Conservation (phyloP, 352 stramenopile species). For the Phytophthora chlamydospora region DNA sequence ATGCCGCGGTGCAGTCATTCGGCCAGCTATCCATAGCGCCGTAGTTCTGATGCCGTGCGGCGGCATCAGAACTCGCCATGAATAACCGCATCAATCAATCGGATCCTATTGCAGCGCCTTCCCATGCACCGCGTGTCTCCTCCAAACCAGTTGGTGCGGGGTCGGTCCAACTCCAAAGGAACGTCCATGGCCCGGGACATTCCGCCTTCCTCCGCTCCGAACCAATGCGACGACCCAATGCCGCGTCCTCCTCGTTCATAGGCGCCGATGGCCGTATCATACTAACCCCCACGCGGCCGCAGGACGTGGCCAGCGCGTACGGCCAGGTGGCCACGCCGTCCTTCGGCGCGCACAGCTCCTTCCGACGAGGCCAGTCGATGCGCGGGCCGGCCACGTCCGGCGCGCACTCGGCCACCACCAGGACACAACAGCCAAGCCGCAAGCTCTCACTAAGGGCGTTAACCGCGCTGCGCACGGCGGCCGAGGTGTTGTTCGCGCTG, state of each 20-base stretch:
- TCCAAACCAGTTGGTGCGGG: conserved; percentile 11
- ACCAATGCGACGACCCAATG: conserved; percentile 25
- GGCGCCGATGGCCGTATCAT: conserved; percentile 46
- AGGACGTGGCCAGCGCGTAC: conserved; percentile 31
- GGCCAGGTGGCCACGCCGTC: conserved; percentile 47
- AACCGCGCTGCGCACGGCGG: conserved; percentile 24
- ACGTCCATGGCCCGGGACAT: neutral
- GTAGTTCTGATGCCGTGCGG: no score
- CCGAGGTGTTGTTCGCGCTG: conserved; percentile 51
- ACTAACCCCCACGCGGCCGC: conserved; percentile 37
- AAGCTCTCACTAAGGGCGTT: conserved; percentile 32
- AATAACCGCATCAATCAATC: neutral
- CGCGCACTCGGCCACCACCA: conserved; percentile 10
- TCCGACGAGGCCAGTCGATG: conserved; percentile 18
- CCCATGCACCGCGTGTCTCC: conserved; percentile 15
- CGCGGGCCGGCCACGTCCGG: conserved; percentile 16
- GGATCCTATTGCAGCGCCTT: no score
- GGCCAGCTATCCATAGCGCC: no score
- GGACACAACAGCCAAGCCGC: conserved; percentile 7
- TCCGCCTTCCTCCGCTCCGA: conserved; percentile 11
- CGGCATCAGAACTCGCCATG: no score
- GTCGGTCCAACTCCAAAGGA: conserved; percentile 2
- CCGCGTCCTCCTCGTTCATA: conserved; percentile 33
- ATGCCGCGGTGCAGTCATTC: no score
- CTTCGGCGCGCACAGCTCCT: conserved; percentile 12